Evolutionary conservation across 805 yeast genomes (phyloP).

Genomic region (Wickerhamiella nectarea): DNA sequence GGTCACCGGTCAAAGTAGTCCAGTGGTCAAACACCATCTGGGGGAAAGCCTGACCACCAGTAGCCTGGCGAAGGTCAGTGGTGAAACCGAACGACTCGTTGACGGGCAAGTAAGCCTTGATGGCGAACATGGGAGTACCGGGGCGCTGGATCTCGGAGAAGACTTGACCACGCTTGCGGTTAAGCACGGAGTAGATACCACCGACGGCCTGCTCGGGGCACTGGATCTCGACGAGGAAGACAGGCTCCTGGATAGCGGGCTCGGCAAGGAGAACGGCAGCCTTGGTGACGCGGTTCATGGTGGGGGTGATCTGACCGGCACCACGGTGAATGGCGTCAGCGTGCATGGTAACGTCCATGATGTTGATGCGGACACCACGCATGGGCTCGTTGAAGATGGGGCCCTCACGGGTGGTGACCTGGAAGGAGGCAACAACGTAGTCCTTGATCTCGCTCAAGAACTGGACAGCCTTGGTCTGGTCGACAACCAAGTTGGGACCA

Average conservation of each 20-base stretch:
- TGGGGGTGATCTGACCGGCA: slow-evolving; percentile 99
- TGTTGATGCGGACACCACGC: slow-evolving; percentile 95
- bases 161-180: slow-evolving; percentile 98
- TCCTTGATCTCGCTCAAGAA: slow-evolving; percentile 98
- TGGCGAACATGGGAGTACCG: slow-evolving; percentile 99
- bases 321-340: slow-evolving; percentile 99
- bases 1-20: slow-evolving; percentile 84
- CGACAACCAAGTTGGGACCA: slow-evolving; percentile 98
- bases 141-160: slow-evolving; percentile 99
- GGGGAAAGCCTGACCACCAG: slow-evolving; percentile 99
- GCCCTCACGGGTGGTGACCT: slow-evolving; percentile 99
- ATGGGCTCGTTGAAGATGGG: slow-evolving; percentile 93
- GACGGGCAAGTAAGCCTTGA: slow-evolving; percentile 99
- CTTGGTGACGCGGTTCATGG: slow-evolving; percentile 99
- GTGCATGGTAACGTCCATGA: slow-evolving; percentile 96
- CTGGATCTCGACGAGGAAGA: slow-evolving; percentile 97
- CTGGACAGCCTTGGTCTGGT: slow-evolving; percentile 99
- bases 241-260: slow-evolving; percentile 99
- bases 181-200: slow-evolving; percentile 99
- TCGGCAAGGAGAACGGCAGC: slow-evolving; percentile 97
- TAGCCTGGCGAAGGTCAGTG: slow-evolving; percentile 98
- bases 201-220: slow-evolving; percentile 99
- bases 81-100: slow-evolving; percentile 99
- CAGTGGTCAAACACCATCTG: slow-evolving; percentile 99
- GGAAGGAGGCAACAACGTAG: slow-evolving; percentile 99